Evolutionary conservation across 2,329 filamentous ascomycete genomes (phyloP).

Genomic region (Penicillium sclerotigenum): DNA sequence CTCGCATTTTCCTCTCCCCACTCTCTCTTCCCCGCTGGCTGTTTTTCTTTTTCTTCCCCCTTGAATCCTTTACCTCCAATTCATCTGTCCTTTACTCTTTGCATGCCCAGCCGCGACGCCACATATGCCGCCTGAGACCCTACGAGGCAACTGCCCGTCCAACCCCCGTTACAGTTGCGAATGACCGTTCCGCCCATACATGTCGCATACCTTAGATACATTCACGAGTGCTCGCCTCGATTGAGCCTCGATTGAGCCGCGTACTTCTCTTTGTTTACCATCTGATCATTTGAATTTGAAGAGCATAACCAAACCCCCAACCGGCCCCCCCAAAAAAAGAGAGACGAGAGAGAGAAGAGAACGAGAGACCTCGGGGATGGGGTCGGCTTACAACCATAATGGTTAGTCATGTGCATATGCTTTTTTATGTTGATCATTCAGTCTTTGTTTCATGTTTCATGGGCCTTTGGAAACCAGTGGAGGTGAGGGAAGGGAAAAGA

Average conservation of each 20-base stretch:
- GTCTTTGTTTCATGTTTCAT: conserved; percentile 20
- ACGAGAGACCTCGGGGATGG: conserved; percentile 28
- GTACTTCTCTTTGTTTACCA: conserved; percentile 9
- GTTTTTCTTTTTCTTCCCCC: conserved; percentile 8
- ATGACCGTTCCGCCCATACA: conserved; percentile 23
- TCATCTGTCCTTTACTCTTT: conserved; percentile 10
- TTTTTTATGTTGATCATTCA: conserved; percentile 2
- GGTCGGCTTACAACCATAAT: conserved; percentile 37
- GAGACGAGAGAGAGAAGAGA: not conserved
- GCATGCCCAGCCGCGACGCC: conserved; percentile 17
- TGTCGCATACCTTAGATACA: conserved; percentile 13
- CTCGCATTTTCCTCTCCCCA: conserved; percentile 15
- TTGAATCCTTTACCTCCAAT: not conserved
- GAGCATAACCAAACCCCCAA: not conserved
- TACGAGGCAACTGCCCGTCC: conserved; percentile 35
- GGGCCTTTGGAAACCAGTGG: conserved; percentile 6
- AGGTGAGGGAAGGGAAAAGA: not conserved
- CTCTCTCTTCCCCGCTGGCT: conserved; percentile 12
- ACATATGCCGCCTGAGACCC: conserved; percentile 34
- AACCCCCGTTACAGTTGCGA: conserved; percentile 23
- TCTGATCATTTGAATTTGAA: not conserved
- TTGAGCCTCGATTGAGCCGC: conserved; percentile 27
- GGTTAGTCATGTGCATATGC: conserved; percentile 34
- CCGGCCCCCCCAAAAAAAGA: not conserved
- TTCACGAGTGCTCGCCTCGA: conserved; percentile 16